These are phyloP conservation scores for Hansfordia pulvinata DNA, from an alignment of 2,329 filamentous ascomycete species.

Conservation along the genomic window DNA sequence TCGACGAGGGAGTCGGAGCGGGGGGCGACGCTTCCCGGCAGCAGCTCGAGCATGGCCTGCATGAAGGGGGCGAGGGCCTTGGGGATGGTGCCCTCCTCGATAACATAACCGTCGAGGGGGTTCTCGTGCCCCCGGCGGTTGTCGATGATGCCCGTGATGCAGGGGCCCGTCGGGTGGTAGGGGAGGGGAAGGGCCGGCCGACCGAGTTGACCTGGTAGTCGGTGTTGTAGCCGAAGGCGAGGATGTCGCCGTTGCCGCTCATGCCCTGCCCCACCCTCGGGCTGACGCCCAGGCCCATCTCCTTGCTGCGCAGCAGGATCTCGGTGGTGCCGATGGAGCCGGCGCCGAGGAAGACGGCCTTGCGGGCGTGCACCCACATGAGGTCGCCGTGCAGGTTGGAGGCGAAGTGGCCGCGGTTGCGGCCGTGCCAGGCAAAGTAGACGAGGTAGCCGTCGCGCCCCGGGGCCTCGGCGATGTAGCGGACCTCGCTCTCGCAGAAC, in stretches of 20 bases:
- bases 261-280: constrained; percentile 42
- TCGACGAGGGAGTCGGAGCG: constrained; percentile 23
- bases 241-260: constrained; percentile 54
- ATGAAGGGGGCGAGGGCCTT: constrained; percentile 40
- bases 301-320: constrained; percentile 46
- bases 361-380: constrained; percentile 54
- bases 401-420: constrained; percentile 39
- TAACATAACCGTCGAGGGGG: constrained; percentile 46
- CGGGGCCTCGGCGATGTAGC: constrained; percentile 41
- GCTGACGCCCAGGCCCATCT: constrained; percentile 44
- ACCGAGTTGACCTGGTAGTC: constrained; percentile 41
- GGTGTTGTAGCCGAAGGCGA: constrained; percentile 52
- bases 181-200: constrained; percentile 32
- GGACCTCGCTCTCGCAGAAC: constrained; percentile 56
- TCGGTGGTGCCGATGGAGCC: constrained; percentile 53
- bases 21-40: constrained; percentile 30
- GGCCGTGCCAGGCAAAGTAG: constrained; percentile 51
- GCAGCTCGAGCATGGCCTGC: constrained; percentile 39
- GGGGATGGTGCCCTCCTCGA: constrained; percentile 50
- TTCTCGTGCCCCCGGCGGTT: constrained; percentile 36
- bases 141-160: constrained; percentile 50
- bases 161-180: constrained; percentile 43
- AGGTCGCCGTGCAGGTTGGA: constrained; percentile 41
- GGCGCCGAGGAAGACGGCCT: constrained; percentile 53
- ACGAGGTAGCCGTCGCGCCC: constrained; percentile 43